These are phyloP conservation scores for Sextonia rubra DNA, from an alignment of 164 flowering plant species.

Conservation along the genomic window DNA sequence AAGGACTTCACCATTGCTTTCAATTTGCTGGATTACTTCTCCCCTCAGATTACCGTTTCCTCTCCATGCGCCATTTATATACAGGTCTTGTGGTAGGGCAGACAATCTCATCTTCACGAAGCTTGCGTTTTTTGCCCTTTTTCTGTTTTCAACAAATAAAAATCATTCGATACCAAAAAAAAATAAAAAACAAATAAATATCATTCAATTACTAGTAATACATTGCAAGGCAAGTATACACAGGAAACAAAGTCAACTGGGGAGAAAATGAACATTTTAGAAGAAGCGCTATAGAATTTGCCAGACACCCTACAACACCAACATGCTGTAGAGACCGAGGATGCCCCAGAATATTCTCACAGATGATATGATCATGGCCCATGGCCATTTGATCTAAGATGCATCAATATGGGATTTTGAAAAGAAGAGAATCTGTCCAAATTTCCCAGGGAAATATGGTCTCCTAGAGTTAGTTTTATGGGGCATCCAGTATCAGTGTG, in stretches of 20 bases:
- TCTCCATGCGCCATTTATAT: constrained; percentile 72
- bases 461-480: neutral
- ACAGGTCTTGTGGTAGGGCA: constrained; percentile 59
- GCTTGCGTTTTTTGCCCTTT: constrained; percentile 72
- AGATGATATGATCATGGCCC: neutral
- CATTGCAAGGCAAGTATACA: neutral
- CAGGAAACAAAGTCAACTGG: neutral
- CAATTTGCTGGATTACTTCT: neutral
- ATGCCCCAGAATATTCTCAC: neutral
- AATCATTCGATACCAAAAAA: neutral
- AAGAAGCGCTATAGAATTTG: neutral
- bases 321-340: neutral
- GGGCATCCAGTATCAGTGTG: neutral
- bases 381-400: neutral
- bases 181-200: constrained; percentile 9
- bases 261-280: too few species aligned
- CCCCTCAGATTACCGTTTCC: constrained; percentile 19
- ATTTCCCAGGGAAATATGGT: neutral
- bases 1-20: neutral
- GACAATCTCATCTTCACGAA: constrained; percentile 79
- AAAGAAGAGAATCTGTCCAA: neutral
- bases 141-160: constrained; percentile 38
- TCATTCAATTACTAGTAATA: neutral
- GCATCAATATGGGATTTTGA: neutral
- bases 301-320: neutral